phyloP scores from a whole-genome alignment of 2,329 filamentous ascomycete species.

The Thermoascus crustaceus region DNA sequence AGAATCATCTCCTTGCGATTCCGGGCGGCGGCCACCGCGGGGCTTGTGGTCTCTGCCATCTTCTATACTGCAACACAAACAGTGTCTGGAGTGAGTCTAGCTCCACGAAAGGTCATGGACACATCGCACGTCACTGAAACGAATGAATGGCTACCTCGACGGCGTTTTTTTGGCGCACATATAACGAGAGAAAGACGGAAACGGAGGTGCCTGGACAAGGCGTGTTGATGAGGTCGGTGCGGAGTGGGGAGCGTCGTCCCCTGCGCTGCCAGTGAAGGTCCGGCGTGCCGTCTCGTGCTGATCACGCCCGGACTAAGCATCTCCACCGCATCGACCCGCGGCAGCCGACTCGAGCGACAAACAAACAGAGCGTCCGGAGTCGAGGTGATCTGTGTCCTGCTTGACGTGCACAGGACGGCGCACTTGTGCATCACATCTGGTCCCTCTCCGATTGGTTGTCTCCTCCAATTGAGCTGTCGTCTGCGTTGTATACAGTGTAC shows the following conservation, averaged over 20 bases:
- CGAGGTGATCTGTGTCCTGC: too few relatives aligned
- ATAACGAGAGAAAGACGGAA: not conserved
- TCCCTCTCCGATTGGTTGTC: too few relatives aligned
- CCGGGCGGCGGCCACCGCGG: slow-evolving; percentile 10
- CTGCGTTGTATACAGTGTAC: too few relatives aligned
- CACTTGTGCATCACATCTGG: too few relatives aligned
- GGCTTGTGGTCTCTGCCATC: slow-evolving; percentile 14
- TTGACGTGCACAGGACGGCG: too few relatives aligned
- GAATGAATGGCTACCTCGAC: not conserved
- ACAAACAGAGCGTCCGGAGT: too few relatives aligned
- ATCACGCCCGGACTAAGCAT: too few relatives aligned
- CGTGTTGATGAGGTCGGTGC: slow-evolving; percentile 1
- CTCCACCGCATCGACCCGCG: too few relatives aligned
- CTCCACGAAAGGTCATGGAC: not conserved
- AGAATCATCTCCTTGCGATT: slow-evolving; percentile 43
- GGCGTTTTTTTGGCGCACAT: not conserved
- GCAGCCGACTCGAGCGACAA: too few relatives aligned
- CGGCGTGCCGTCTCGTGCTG: too few relatives aligned
- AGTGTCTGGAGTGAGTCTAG: slow-evolving; percentile 1
- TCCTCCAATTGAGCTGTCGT: too few relatives aligned
- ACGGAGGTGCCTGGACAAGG: not conserved
- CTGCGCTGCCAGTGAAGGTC: slow-evolving; percentile 1
- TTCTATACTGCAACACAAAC: not conserved
- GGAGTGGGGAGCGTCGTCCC: not conserved
- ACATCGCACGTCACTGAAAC: not conserved